Percentiles rank a stretch among this genome's conserved stretches.
Conservation (phyloP, 1,284 basidiomycete species). For the Phlebopus sp. region DNA sequence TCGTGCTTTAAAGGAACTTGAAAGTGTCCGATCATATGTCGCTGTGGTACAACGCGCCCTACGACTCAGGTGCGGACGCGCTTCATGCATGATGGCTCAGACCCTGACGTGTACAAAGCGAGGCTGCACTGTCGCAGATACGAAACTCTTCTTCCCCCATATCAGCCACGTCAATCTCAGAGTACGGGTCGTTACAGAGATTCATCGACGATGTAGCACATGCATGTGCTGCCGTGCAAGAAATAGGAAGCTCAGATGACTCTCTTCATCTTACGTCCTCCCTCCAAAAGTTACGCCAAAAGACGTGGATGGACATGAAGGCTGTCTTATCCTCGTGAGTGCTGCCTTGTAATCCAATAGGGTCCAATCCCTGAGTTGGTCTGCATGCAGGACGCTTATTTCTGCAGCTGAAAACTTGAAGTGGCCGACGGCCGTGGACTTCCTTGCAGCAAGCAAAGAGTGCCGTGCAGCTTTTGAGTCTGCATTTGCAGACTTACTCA, state of each 20-base stretch:
- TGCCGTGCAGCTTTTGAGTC: slow-evolving; percentile 66
- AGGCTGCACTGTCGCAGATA: slow-evolving; percentile 52
- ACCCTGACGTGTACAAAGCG: slow-evolving; percentile 40
- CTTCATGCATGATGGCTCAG: slow-evolving; percentile 9
- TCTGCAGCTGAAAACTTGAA: slow-evolving; percentile 66
- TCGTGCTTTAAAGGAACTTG: slow-evolving; percentile 67
- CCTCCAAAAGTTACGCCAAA: slow-evolving; percentile 55
- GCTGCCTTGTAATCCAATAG: neutral
- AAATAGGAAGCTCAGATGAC: slow-evolving; percentile 32
- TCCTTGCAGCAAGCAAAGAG: slow-evolving; percentile 45
- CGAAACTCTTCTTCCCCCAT: slow-evolving; percentile 38
- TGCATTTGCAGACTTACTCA: slow-evolving; percentile 73
- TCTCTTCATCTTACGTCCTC: slow-evolving; percentile 56
- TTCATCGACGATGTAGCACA: slow-evolving; percentile 51
- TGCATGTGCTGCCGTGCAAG: slow-evolving; percentile 46
- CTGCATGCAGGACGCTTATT: slow-evolving; percentile 52
- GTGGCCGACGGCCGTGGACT: slow-evolving; percentile 81
- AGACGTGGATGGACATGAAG: slow-evolving; percentile 78
- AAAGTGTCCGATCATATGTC: slow-evolving; percentile 74
- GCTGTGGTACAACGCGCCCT: slow-evolving; percentile 70
- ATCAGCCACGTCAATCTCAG: slow-evolving; percentile 46
- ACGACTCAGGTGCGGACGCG: slow-evolving; percentile 60
- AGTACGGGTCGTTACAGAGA: slow-evolving; percentile 59
- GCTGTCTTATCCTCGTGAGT: slow-evolving; percentile 59
- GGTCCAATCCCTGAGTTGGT: neutral